Evolutionary conservation across 306 rosid genomes (phyloP), one percentile per base, ranked within the genome.

Genomic region (Inga oerstediana): DNA sequence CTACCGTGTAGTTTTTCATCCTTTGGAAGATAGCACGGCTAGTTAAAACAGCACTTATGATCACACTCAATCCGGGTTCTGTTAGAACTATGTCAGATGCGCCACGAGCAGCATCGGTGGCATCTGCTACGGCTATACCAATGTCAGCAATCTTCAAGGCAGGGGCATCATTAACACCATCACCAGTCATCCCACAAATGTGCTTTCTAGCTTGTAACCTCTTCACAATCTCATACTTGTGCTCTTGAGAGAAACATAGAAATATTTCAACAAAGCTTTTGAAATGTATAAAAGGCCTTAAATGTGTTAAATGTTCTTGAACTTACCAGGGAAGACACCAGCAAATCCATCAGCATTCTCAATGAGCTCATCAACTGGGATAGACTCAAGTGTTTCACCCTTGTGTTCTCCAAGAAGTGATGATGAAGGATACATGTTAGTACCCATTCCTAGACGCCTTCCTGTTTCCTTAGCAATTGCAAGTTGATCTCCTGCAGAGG

Each of bases 331-430:
- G 74, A 93, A 93, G 84, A 93, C 95, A 7, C 97, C 95, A 35
- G 97, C 95, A 77, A 92, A 92, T 84, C 97, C 97, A 46, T 92
- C 94, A 77, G 94, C 97, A 24, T 89, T 88, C 83, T 92, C 97
- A 74, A 92, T 92, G 87, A 92, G 97, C 51, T 91, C 94, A 67
- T 92, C 94, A 74, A 92, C 34, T 13, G 95, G 81, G 43, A 91
- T 68, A 78, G 88, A 39, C 32, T 85, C 85, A 61, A 87, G 34
- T 35, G 77, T 80, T 74, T 71, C 89, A 69, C 85, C 83, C 80
- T 83, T 90, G 43, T 43, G 66, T 14, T 90, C 93, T 37, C 95
- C 91, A 27, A 91, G 93, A 64, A 93, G 85, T 39, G 95, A 89
- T 37, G 95, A 93, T 67, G 97, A 93, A 62, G 97, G 97, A 76